phyloP scores from a whole-genome alignment of 257 asterid species.

The Verbena officinalis region DNA sequence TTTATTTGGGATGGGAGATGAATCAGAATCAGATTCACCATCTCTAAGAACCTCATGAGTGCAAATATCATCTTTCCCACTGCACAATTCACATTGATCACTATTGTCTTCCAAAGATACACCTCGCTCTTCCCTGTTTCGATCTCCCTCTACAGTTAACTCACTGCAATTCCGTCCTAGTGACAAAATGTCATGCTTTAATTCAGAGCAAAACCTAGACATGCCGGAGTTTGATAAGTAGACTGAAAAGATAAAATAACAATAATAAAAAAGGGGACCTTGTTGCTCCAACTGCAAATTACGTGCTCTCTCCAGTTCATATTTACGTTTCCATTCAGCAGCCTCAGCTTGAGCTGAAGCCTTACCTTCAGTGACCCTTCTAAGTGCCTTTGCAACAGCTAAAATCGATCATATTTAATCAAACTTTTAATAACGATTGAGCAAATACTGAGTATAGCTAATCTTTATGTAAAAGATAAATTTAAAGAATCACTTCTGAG shows the following conservation, averaged over 20 bases:
- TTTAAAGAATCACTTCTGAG: constrained; percentile 59
- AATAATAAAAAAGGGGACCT: constrained; percentile 43
- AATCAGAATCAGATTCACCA: constrained; percentile 48
- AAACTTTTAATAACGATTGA: constrained; percentile 10
- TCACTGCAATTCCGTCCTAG: constrained; percentile 35
- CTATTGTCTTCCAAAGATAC: constrained; percentile 29
- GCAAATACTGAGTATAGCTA: background rate
- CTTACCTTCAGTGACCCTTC: constrained; percentile 80
- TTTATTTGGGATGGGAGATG: constrained; percentile 44
- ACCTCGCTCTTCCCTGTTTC: constrained; percentile 35
- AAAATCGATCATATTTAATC: constrained; percentile 29
- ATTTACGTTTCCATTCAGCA: constrained; percentile 92
- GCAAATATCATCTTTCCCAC: constrained; percentile 68
- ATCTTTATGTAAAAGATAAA: background rate
- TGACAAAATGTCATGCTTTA: constrained; percentile 17
- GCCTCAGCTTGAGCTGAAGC: constrained; percentile 96
- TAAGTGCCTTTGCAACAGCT: constrained; percentile 85
- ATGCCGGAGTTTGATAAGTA: constrained; percentile 1
- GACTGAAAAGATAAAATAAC: background rate
- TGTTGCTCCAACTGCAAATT: constrained; percentile 62
- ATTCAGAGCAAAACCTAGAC: constrained; percentile 6
- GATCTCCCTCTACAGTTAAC: constrained; percentile 30
- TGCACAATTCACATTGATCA: constrained; percentile 48
- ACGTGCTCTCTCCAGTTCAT: constrained; percentile 74
- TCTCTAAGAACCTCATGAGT: constrained; percentile 66